Evolutionary conservation across 768 basidiomycete genomes (phyloP).

Genomic region (Tylopilus rubrobrunneus): DNA sequence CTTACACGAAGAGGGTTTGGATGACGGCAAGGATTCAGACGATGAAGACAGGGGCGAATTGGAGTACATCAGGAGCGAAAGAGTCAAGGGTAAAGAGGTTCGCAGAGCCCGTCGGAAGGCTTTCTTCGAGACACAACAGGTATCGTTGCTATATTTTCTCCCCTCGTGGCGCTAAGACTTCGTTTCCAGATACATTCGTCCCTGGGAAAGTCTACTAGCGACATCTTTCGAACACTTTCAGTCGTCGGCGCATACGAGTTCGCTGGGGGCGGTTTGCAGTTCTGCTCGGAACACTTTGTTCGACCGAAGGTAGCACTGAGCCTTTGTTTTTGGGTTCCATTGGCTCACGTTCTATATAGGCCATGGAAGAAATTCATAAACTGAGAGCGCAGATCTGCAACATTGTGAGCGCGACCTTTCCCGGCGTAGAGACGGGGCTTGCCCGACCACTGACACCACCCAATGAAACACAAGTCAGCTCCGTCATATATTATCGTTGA

Average conservation of each 20-base stretch:
- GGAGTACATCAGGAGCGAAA: slow-evolving; percentile 44
- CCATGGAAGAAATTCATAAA: slow-evolving; percentile 99
- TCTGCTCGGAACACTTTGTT: slow-evolving; percentile 89
- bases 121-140: slow-evolving; percentile 82
- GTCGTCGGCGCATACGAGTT: slow-evolving; percentile 98
- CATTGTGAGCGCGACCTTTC: slow-evolving; percentile 80
- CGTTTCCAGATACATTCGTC: slow-evolving; percentile 62
- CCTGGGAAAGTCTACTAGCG: slow-evolving; percentile 77
- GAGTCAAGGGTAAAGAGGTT: slow-evolving; percentile 49
- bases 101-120: slow-evolving; percentile 63
- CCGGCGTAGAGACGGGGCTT: slow-evolving; percentile 57
- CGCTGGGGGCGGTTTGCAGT: slow-evolving; percentile 72
- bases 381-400: slow-evolving; percentile 82
- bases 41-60: slow-evolving; percentile 38
- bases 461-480: slow-evolving; percentile 63
- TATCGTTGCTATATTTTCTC: slow-evolving; percentile 30
- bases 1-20: slow-evolving; percentile 72
- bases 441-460: slow-evolving; percentile 71
- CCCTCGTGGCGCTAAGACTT: not conserved
- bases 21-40: slow-evolving; percentile 38
- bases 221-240: slow-evolving; percentile 82
- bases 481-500: not conserved
- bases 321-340: not conserved
- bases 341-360: slow-evolving; percentile 42
- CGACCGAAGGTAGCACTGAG: slow-evolving; percentile 67